These are phyloP conservation scores for Leccinum griseonigrum DNA, from an alignment of 1,284 basidiomycete genomes.

Conservation along the genomic window DNA sequence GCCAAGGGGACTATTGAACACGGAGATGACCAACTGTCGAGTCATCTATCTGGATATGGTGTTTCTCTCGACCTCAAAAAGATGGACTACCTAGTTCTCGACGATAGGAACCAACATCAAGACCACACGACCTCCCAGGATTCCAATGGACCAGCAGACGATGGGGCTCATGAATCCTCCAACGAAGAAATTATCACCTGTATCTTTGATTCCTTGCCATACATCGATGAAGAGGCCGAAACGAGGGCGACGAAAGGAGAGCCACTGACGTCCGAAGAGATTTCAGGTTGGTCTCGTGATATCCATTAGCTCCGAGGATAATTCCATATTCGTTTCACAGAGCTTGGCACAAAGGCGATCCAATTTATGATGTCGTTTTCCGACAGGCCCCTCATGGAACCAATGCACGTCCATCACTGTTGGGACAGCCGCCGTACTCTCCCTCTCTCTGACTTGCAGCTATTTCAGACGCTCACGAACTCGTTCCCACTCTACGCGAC, in stretches of 20 bases:
- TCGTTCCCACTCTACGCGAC: constrained; percentile 87
- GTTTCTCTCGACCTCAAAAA: constrained; percentile 94
- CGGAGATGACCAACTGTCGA: constrained; percentile 29
- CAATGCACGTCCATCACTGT: constrained; percentile 18
- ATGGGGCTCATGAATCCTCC: constrained; percentile 19
- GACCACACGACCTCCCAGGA: background rate
- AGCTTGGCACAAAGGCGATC: constrained; percentile 71
- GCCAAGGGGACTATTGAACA: constrained; percentile 35
- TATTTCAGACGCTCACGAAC: constrained; percentile 74
- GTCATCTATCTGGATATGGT: constrained; percentile 83
- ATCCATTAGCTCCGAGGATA: background rate
- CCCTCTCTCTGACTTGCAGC: constrained; percentile 45
- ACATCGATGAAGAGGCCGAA: constrained; percentile 47
- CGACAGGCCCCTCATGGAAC: constrained; percentile 12
- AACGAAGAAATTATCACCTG: constrained; percentile 29
- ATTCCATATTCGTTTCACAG: constrained; percentile 33
- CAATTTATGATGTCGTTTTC: constrained; percentile 66
- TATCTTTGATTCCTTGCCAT: constrained; percentile 55
- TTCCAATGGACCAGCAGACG: constrained; percentile 5
- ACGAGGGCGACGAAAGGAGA: constrained; percentile 37
- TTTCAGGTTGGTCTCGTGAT: constrained; percentile 42
- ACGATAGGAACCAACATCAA: constrained; percentile 58
- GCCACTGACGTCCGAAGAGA: constrained; percentile 64
- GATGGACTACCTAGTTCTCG: constrained; percentile 93
- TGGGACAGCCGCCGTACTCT: constrained; percentile 11